phyloP scores from a whole-genome alignment of 768 basidiomycete genomes.

The Pulveroboletus sp. region DNA sequence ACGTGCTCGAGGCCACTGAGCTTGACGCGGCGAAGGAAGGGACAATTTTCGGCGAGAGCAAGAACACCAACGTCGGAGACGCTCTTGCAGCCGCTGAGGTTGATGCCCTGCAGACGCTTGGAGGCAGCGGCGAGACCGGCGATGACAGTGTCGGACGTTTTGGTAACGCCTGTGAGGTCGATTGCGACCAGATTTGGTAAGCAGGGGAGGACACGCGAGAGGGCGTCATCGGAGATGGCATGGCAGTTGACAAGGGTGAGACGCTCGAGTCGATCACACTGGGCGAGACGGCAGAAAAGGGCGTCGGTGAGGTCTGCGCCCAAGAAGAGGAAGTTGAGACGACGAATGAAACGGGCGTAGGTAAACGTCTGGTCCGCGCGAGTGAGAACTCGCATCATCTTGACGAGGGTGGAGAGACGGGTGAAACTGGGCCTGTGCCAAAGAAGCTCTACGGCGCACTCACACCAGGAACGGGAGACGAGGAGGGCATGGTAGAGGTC shows the following conservation, averaged over 20 bases:
- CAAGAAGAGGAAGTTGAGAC: conserved; percentile 82
- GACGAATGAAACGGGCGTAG: conserved; percentile 82
- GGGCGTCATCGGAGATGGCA: conserved; percentile 56
- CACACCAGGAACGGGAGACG: conserved; percentile 91
- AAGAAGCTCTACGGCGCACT: conserved; percentile 89
- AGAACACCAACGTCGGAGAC: conserved; percentile 76
- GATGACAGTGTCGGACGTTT: conserved; percentile 68
- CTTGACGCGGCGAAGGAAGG: conserved; percentile 84
- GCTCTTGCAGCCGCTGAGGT: conserved; percentile 76
- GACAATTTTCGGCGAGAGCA: conserved; percentile 70
- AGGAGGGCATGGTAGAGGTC: conserved; percentile 74
- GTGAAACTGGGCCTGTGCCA: conserved; percentile 89
- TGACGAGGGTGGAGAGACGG: conserved; percentile 62
- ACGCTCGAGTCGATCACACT: conserved; percentile 80
- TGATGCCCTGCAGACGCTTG: conserved; percentile 83
- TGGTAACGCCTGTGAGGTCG: conserved; percentile 71
- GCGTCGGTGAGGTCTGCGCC: conserved; percentile 67
- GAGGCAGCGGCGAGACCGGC: conserved; percentile 65
- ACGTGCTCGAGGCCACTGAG: conserved; percentile 70
- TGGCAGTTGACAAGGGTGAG: conserved; percentile 82
- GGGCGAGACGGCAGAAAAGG: conserved; percentile 62
- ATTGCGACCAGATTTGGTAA: conserved; percentile 80
- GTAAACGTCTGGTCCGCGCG: conserved; percentile 71
- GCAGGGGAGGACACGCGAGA: conserved; percentile 59
- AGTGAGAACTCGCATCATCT: conserved; percentile 70